phyloP scores from a whole-genome alignment of 805 yeast genomes.

The Candida silvatica region DNA sequence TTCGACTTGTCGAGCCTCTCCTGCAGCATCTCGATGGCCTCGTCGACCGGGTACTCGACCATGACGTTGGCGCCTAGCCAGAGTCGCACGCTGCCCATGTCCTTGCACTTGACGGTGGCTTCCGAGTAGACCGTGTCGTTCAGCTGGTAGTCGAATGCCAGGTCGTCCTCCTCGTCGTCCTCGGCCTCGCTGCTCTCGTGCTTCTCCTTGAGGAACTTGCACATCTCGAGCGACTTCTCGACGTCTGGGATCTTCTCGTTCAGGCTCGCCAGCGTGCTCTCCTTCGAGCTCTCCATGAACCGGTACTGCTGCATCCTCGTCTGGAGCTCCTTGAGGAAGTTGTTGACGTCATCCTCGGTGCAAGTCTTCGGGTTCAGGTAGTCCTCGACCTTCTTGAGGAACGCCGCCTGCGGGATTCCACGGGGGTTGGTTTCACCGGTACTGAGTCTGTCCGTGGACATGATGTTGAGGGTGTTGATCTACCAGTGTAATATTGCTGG shows the following conservation, averaged over 20 bases:
- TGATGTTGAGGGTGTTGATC: too few relatives aligned
- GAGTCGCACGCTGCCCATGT: conserved; percentile 53
- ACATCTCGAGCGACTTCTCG: conserved; percentile 71
- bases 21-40: conserved; percentile 66
- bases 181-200: conserved; percentile 26
- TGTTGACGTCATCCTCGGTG: conserved; percentile 25
- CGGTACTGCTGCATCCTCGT: conserved; percentile 85
- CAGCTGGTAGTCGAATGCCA: conserved; percentile 62
- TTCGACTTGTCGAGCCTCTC: conserved; percentile 57
- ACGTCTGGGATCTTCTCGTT: conserved; percentile 84
- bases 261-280: conserved; percentile 41
- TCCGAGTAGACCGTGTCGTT: conserved; percentile 88
- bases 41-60: conserved; percentile 88
- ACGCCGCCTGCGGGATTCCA: conserved; percentile 96
- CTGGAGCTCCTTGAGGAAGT: conserved; percentile 67
- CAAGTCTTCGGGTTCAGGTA: conserved; percentile 41
- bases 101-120: conserved; percentile 60
- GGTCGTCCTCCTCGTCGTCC: conserved; percentile 36
- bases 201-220: conserved; percentile 46
- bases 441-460: conserved; percentile 25
- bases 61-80: conserved; percentile 99
- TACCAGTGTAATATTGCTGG: too few relatives aligned
- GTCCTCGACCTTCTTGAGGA: conserved; percentile 75
- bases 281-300: conserved; percentile 65
- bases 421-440: conserved; percentile 70